Percentiles rank a stretch among this genome's conserved stretches.
Evolutionary conservation across 192 early-diverging fungal species (phyloP).

Genomic region (Coemansia sp.): DNA sequence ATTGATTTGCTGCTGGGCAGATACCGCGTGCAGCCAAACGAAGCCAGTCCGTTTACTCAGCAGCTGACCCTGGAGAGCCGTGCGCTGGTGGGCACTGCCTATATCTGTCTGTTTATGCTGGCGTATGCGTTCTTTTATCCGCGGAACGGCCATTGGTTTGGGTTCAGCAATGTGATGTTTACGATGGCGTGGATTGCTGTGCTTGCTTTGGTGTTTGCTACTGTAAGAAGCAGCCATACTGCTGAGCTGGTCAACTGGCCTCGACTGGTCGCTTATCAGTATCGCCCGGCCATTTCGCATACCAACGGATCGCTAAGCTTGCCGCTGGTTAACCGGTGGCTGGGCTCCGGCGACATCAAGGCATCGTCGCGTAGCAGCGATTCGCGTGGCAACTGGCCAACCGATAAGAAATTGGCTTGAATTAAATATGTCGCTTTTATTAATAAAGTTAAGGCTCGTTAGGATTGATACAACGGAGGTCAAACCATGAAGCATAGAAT

Average conservation of each 20-base stretch:
- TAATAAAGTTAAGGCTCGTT: background rate
- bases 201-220: constrained; percentile 33
- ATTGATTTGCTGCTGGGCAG: constrained; percentile 85
- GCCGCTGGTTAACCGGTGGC: constrained; percentile 33
- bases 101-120: constrained; percentile 55
- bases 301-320: constrained; percentile 35
- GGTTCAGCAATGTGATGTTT: constrained; percentile 34
- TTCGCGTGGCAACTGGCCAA: constrained; percentile 25
- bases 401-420: constrained; percentile 37
- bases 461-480: constrained; percentile 7
- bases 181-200: constrained; percentile 34
- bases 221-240: constrained; percentile 38
- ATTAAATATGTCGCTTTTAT: background rate
- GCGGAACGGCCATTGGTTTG: constrained; percentile 45
- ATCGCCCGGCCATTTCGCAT: constrained; percentile 37
- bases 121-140: constrained; percentile 53
- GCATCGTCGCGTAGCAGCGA: background rate
- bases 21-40: constrained; percentile 42
- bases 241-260: constrained; percentile 57
- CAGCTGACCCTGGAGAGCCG: constrained; percentile 60
- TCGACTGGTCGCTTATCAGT: constrained; percentile 34
- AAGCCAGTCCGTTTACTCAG: constrained; percentile 55
- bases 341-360: background rate
- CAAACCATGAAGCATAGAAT: constrained; percentile 49
- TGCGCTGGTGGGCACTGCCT: constrained; percentile 52